phyloP scores from a whole-genome alignment of 805 yeast species.

The Maudiozyma turicensis region DNA sequence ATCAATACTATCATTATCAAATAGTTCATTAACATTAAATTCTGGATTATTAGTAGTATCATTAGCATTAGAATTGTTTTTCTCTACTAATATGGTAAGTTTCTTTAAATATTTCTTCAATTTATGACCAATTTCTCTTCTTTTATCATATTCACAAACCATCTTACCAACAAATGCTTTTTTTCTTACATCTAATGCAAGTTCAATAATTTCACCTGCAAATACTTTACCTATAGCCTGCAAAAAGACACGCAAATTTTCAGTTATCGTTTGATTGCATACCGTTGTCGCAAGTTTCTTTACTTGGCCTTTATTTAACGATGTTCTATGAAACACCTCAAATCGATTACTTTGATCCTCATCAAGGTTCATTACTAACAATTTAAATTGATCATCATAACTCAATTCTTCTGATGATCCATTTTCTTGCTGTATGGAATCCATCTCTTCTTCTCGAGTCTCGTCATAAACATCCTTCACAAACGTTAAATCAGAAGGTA shows the following conservation, averaged over 20 bases:
- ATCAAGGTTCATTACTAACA: slow-evolving; percentile 64
- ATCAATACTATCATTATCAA: slow-evolving; percentile 19
- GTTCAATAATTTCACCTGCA: slow-evolving; percentile 81
- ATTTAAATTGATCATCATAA: slow-evolving; percentile 48
- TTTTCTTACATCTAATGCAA: slow-evolving; percentile 63
- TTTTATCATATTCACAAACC: slow-evolving; percentile 31
- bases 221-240: slow-evolving; percentile 84
- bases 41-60: background rate
- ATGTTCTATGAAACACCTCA: slow-evolving; percentile 77
- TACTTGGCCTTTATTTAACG: slow-evolving; percentile 61
- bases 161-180: slow-evolving; percentile 37
- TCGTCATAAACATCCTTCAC: slow-evolving; percentile 21
- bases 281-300: slow-evolving; percentile 72
- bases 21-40: slow-evolving; percentile 6
- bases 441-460: slow-evolving; percentile 1
- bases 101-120: slow-evolving; percentile 31
- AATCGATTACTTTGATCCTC: slow-evolving; percentile 80
- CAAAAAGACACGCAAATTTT: slow-evolving; percentile 66
- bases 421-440: slow-evolving; percentile 3
- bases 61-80: slow-evolving; percentile 27
- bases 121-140: slow-evolving; percentile 31
- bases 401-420: slow-evolving; percentile 25
- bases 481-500: slow-evolving; percentile 20
- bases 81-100: slow-evolving; percentile 25
- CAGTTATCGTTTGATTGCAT: slow-evolving; percentile 70